These are phyloP conservation scores for Sarcocystis neurona DNA, from an alignment of 169 alveolate species.

Conservation along the genomic window DNA sequence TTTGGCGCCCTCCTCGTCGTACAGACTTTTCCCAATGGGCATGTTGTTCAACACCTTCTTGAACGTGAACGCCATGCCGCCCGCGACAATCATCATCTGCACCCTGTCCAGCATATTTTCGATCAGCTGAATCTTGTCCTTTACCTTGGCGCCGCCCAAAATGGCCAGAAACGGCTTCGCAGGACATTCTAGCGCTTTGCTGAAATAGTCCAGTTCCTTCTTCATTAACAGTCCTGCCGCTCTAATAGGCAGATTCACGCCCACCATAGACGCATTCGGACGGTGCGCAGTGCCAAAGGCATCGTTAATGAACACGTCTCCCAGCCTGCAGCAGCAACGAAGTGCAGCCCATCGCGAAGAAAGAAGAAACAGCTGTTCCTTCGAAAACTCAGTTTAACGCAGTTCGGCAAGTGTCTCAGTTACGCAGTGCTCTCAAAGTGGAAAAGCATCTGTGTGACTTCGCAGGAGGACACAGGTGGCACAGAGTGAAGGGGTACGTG, in stretches of 20 bases:
- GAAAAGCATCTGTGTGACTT: too few relatives aligned
- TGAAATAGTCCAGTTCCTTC: conserved; percentile 95
- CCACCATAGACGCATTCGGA: conserved; percentile 97
- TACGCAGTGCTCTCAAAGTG: too few relatives aligned
- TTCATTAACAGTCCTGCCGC: conserved; percentile 95
- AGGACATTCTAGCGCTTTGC: conserved; percentile 94
- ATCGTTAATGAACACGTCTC: conserved; percentile 96
- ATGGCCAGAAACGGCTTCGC: conserved; percentile 94
- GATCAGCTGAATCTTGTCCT: conserved; percentile 96
- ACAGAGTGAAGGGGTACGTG: too few relatives aligned
- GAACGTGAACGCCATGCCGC: conserved; percentile 99
- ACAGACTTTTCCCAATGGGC: conserved; percentile 93
- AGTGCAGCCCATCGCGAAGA: too few relatives aligned
- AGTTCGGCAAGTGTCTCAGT: too few relatives aligned
- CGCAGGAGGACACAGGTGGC: too few relatives aligned
- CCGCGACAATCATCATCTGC: conserved; percentile 96
- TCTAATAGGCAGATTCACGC: conserved; percentile 82
- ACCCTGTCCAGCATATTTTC: conserved; percentile 89
- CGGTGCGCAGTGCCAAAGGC: conserved; percentile 99
- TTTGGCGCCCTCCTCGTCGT: conserved; percentile 95
- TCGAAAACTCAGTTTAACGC: too few relatives aligned
- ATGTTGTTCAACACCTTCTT: conserved; percentile 85
- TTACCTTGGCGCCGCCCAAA: conserved; percentile 98
- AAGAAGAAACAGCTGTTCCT: too few relatives aligned
- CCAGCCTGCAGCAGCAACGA: conserved; percentile 97